These are phyloP conservation scores for Ramalina intermedia DNA, from an alignment of 495 filamentous ascomycete species.

Conservation along the genomic window DNA sequence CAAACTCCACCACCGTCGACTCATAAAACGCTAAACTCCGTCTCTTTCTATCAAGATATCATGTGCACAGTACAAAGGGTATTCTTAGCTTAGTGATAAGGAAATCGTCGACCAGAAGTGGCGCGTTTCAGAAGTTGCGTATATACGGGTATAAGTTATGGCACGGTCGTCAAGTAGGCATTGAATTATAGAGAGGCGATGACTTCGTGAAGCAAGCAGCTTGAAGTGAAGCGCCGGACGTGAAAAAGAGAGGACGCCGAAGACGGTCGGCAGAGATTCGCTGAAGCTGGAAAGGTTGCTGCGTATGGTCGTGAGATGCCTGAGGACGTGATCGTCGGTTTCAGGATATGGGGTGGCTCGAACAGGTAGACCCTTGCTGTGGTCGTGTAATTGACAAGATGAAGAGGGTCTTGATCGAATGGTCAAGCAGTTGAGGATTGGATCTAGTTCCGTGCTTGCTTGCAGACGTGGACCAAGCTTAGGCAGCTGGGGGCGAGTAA, in stretches of 20 bases:
- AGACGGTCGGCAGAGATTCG: constrained; percentile 19
- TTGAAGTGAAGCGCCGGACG: constrained; percentile 14
- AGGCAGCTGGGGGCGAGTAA: background rate
- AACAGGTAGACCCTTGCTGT: background rate
- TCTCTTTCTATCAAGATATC: constrained; percentile 51
- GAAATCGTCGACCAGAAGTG: constrained; percentile 31
- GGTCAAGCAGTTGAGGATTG: too few relatives aligned
- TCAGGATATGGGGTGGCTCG: background rate
- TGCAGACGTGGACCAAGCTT: constrained; percentile 10
- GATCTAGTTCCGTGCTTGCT: constrained; percentile 1
- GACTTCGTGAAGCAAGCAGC: too few relatives aligned
- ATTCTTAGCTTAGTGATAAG: constrained; percentile 44
- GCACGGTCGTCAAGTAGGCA: constrained; percentile 28
- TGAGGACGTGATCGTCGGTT: too few relatives aligned
- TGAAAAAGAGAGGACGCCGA: constrained; percentile 26
- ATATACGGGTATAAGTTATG: constrained; percentile 33
- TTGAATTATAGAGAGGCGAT: constrained; percentile 20
- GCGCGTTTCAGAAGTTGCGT: constrained; percentile 31
- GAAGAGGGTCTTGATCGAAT: too few relatives aligned
- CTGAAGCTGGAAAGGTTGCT: constrained; percentile 28
- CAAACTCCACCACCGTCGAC: constrained; percentile 16
- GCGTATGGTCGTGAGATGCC: constrained; percentile 35
- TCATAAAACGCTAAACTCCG: constrained; percentile 33
- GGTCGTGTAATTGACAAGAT: too few relatives aligned
- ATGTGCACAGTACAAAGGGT: constrained; percentile 39